A percentile compares a stretch with the other conserved stretches of the same genome.
These are phyloP conservation scores for Phoenix dactylifera DNA, from an alignment of 176 grass and related monocot species.

Conservation along the genomic window DNA sequence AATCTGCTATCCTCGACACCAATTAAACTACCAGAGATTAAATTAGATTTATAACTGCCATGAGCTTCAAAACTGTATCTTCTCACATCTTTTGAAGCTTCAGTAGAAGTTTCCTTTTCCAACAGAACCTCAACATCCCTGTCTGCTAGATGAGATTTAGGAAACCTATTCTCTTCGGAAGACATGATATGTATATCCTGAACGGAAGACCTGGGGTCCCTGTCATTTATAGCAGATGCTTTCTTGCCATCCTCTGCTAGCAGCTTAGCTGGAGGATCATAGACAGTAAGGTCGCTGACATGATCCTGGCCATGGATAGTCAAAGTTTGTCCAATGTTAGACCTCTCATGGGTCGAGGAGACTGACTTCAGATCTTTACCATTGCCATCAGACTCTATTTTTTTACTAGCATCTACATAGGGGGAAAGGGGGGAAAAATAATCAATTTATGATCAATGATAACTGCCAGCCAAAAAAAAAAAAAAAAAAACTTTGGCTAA, in stretches of 20 bases:
- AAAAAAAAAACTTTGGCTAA: background rate
- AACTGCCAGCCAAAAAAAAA: background rate
- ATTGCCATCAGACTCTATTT: background rate
- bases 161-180: background rate
- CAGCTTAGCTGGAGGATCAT: constrained; percentile 1
- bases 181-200: background rate
- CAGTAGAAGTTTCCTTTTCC: background rate
- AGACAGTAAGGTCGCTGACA: background rate
- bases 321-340: background rate
- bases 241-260: background rate
- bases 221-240: background rate
- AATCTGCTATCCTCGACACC: background rate
- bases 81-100: constrained; percentile 1
- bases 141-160: background rate
- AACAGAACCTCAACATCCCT: background rate
- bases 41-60: background rate
- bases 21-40: background rate
- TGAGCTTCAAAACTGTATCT: background rate
- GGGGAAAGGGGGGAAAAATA: background rate
- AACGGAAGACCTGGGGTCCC: background rate
- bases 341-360: background rate
- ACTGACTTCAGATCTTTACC: background rate
- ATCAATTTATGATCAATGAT: background rate
- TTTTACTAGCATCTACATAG: background rate
- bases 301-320: background rate